Conservation (phyloP, 257 asterid genomes). For the Solanum arcanum region DNA sequence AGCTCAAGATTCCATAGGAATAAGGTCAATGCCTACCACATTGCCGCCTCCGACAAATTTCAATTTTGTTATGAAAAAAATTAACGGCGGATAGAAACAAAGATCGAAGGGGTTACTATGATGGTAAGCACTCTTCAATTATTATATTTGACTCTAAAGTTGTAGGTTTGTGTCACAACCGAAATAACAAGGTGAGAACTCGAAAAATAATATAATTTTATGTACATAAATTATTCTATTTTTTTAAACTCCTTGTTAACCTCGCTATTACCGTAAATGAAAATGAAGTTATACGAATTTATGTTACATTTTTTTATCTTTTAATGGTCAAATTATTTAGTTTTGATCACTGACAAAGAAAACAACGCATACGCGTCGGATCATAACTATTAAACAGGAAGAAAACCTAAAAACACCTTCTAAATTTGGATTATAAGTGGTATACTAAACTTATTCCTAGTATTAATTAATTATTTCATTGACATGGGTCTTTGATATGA, state of each 20-base stretch:
- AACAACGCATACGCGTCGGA: no score
- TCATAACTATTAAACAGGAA: not conserved
- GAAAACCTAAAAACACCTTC: not conserved
- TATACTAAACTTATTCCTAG: not conserved
- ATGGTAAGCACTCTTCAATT: not conserved
- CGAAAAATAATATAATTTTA: not conserved
- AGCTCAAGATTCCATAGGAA: constrained; percentile 25
- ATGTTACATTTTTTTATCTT: not conserved
- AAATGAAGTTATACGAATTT: not conserved
- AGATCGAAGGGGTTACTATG: not conserved
- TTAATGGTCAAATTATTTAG: not conserved
- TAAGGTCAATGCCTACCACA: not conserved
- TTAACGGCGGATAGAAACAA: not conserved
- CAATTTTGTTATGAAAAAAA: not conserved
- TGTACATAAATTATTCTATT: not conserved
- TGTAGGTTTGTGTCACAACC: not conserved
- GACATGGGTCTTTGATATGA: not conserved
- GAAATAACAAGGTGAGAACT: not conserved
- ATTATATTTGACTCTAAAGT: not conserved
- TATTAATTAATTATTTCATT: no score
- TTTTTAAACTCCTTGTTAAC: not conserved
- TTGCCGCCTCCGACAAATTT: not conserved
- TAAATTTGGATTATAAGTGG: not conserved
- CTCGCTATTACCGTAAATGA: not conserved
- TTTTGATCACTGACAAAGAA: not conserved